A percentile compares a stretch with the other conserved stretches of the same genome.
These are phyloP conservation scores for Euphorbia celastroides DNA, from an alignment of 441 rosid species.

Conservation along the genomic window DNA sequence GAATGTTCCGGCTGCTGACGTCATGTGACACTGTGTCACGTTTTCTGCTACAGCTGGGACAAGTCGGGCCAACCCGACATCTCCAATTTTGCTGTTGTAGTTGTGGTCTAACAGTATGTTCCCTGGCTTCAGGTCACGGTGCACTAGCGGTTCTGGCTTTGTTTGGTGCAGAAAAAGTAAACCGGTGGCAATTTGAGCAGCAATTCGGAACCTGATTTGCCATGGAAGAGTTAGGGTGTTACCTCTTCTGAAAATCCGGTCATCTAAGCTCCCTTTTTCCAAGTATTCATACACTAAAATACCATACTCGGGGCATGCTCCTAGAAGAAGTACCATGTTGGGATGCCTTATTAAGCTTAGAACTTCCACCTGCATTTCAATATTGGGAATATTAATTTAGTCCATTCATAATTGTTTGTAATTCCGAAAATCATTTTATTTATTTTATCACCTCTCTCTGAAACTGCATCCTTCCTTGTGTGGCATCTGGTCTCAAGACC, in stretches of 20 bases:
- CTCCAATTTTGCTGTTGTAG: conserved; percentile 29
- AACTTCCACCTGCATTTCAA: conserved; percentile 33
- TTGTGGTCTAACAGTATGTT: conserved; percentile 32
- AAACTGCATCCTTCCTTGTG: conserved; percentile 89
- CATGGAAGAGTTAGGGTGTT: conserved; percentile 36
- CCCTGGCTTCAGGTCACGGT: conserved; percentile 35
- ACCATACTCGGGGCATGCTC: conserved; percentile 34
- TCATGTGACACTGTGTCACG: conserved; percentile 39
- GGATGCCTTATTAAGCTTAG: conserved; percentile 49
- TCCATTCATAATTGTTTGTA: background rate
- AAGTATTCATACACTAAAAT: conserved; percentile 29
- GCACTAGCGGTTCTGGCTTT: conserved; percentile 23
- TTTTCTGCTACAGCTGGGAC: conserved; percentile 42
- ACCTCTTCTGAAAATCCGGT: conserved; percentile 34
- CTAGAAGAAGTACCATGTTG: conserved; percentile 49
- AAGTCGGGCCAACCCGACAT: conserved; percentile 45
- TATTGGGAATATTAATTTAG: background rate
- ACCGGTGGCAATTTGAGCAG: conserved; percentile 41
- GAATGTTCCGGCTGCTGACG: conserved; percentile 48
- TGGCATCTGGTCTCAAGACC: conserved; percentile 79
- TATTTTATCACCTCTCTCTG: conserved; percentile 61
- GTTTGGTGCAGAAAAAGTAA: conserved; percentile 46
- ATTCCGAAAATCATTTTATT: background rate
- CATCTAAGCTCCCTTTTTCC: conserved; percentile 34
- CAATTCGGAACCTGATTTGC: conserved; percentile 40